Percentiles rank a stretch among this genome's conserved stretches.
Conservation (phyloP, 345 rosid species). For the Sonneratia caseolaris region DNA sequence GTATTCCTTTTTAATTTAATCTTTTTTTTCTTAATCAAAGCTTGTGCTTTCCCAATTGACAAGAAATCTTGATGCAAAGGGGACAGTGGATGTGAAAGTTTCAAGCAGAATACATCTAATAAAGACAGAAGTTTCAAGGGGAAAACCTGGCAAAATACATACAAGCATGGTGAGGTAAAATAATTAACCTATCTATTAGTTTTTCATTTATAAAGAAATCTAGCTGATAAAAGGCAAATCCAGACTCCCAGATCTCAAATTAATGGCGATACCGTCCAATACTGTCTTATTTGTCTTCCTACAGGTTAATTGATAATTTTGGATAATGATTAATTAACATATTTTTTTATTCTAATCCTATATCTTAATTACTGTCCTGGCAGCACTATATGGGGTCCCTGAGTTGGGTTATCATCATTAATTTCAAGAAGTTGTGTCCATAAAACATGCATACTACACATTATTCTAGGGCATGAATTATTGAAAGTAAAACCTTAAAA, state of each 20-base stretch:
- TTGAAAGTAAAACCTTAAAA: not conserved
- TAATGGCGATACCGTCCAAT: too few species aligned
- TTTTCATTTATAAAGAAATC: too few species aligned
- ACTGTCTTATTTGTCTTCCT: too few species aligned
- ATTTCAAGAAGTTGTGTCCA: slow-evolving; percentile 1
- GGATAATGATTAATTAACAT: not conserved
- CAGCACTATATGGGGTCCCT: not conserved
- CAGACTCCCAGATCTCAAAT: too few species aligned
- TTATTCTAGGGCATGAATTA: not conserved
- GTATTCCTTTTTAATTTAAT: not conserved
- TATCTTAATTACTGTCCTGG: not conserved
- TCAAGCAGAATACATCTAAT: not conserved
- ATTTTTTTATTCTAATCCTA: not conserved
- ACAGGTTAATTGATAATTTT: not conserved
- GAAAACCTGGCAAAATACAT: not conserved
- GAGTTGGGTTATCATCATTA: not conserved
- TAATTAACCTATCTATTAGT: too few species aligned
- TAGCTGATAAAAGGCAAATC: too few species aligned
- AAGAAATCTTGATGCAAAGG: not conserved
- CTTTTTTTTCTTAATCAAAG: not conserved
- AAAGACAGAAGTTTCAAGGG: not conserved
- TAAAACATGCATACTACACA: not conserved
- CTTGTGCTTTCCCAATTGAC: not conserved
- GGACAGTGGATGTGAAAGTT: not conserved
- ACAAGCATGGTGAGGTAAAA: too few species aligned